Conservation (phyloP, 208 protist genomes). For the Wallacemonas sp. region DNA sequence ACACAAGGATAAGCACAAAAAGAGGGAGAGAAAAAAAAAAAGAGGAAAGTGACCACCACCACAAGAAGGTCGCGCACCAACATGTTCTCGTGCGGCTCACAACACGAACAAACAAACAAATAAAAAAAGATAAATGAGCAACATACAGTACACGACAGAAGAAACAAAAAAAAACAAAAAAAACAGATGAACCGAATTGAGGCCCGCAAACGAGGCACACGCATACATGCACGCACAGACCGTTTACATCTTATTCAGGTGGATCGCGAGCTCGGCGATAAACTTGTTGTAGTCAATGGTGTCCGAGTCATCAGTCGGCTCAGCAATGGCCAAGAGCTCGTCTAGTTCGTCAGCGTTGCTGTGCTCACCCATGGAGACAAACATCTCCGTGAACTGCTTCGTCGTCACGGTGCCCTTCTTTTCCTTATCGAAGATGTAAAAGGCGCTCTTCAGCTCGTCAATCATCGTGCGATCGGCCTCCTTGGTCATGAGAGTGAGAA, state of each 20-base stretch:
- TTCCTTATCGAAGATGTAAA: conserved; percentile 81
- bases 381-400: conserved; percentile 66
- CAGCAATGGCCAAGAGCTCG: conserved; percentile 67
- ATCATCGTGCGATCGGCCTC: conserved; percentile 45
- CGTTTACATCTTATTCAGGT: conserved; percentile 65
- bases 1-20: background rate
- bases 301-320: conserved; percentile 52
- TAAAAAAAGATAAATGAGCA: conserved; percentile 22
- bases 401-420: conserved; percentile 75
- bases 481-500: conserved; percentile 54
- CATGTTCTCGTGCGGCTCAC: too few species aligned
- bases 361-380: conserved; percentile 76
- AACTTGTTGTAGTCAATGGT: conserved; percentile 80
- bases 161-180: background rate
- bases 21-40: conserved; percentile 11
- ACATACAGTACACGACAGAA: background rate
- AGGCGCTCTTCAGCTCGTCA: conserved; percentile 81
- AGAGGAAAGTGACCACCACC: conserved; percentile 1
- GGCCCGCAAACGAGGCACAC: background rate
- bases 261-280: conserved; percentile 49
- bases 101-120: too few species aligned
- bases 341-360: conserved; percentile 83
- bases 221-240: too few species aligned
- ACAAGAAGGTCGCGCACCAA: too few species aligned
- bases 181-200: conserved; percentile 1